Evolutionary conservation across 2,329 filamentous ascomycete species (phyloP).

Genomic region (Myriosclerotinia scirpicola): DNA sequence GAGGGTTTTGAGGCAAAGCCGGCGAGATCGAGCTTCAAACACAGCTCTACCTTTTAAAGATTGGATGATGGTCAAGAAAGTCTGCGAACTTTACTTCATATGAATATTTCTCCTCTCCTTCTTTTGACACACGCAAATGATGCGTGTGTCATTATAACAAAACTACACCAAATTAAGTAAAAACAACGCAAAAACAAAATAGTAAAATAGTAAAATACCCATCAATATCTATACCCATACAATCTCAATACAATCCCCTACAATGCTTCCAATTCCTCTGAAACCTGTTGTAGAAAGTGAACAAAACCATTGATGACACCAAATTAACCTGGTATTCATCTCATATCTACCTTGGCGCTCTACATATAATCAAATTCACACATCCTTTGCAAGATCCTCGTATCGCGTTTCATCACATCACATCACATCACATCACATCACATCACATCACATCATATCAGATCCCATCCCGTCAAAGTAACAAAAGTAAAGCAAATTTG

Average conservation of each 20-base stretch:
- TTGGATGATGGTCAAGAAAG: slow-evolving; percentile 2
- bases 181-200: not conserved
- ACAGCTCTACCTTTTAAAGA: not conserved
- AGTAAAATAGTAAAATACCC: slow-evolving; percentile 6
- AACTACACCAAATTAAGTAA: not conserved
- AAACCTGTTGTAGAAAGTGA: not conserved
- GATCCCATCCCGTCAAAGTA: too few relatives aligned
- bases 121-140: not conserved
- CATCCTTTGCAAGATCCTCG: too few relatives aligned
- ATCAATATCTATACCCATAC: not conserved
- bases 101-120: slow-evolving; percentile 12
- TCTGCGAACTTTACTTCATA: not conserved
- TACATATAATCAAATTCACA: too few relatives aligned
- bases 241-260: too few relatives aligned
- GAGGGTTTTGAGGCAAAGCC: not conserved
- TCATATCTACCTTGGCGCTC: not conserved
- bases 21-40: not conserved
- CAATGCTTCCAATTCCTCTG: not conserved
- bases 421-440: too few relatives aligned
- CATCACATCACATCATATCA: too few relatives aligned
- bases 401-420: too few relatives aligned
- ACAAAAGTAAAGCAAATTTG: too few relatives aligned
- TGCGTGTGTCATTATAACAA: not conserved
- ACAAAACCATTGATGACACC: not conserved
- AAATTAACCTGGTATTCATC: not conserved